Percentiles rank a stretch among this genome's conserved stretches.
Conservation (phyloP, 768 basidiomycete species). For the Fistulinella prunicolor region DNA sequence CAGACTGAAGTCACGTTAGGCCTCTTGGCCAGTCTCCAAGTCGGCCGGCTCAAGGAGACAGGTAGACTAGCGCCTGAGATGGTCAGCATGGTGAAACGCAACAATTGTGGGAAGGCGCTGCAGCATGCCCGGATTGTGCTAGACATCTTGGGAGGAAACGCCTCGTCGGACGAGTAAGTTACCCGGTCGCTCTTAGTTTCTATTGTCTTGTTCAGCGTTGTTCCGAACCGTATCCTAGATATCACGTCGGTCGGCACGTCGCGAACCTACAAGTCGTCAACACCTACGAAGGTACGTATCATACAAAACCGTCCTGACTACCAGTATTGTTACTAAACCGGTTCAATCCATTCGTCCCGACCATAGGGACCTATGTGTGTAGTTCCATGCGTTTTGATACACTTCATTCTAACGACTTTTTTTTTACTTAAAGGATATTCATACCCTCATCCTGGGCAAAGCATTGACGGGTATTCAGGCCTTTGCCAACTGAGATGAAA, state of each 20-base stretch:
- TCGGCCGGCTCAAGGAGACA: constrained; percentile 83
- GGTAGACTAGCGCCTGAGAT: constrained; percentile 80
- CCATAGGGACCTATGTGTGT: constrained; percentile 58
- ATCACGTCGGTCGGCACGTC: constrained; percentile 92
- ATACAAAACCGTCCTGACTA: neutral
- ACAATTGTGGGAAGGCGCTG: constrained; percentile 93
- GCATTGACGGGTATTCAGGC: constrained; percentile 89
- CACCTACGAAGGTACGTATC: constrained; percentile 77
- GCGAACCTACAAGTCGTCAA: constrained; percentile 95
- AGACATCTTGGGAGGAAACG: constrained; percentile 94
- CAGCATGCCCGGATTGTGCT: constrained; percentile 76
- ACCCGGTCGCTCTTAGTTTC: too few species aligned
- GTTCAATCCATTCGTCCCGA: neutral
- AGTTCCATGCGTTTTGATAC: neutral
- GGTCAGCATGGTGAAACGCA: constrained; percentile 92
- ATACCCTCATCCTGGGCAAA: constrained; percentile 90
- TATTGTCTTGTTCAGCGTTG: neutral
- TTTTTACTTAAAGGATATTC: constrained; percentile 60
- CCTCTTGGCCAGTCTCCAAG: constrained; percentile 69
- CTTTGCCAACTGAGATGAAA: constrained; percentile 56
- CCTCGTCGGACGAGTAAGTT: constrained; percentile 84
- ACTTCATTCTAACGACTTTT: constrained; percentile 6
- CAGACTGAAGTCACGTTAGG: constrained; percentile 84
- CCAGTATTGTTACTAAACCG: neutral
- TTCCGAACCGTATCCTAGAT: constrained; percentile 42